Evolutionary conservation across 2,329 filamentous ascomycete species (phyloP), one percentile per base, ranked within the genome.

Genomic region (Penicillium sumatraense): DNA sequence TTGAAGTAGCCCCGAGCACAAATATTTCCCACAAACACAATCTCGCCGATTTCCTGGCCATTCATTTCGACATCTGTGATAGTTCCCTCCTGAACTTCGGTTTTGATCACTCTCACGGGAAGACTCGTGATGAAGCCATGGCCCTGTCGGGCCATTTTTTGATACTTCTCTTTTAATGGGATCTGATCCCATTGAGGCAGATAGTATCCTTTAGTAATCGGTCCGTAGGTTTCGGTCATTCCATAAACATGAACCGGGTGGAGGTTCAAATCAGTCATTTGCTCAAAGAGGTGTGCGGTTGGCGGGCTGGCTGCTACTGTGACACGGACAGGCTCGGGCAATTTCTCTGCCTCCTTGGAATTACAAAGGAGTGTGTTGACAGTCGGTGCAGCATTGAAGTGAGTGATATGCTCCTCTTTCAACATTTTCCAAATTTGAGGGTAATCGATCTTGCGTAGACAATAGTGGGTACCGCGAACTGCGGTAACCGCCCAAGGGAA

Each of bases 331-430:
- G 87, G 84, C 1, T 85, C 76, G 0, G 86, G 80, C 1, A 99
- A 80, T 45, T 75, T 83, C 62, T 83, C 84, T 2, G 95, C 93
- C 72, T 92, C 88, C 36, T 87, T 82, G 3, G 90, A 84, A 11
- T 89, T 89, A 69, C 95, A 96, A 2, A 99, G 84, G 1, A 98
- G 78, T 0, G 93, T 99, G 72, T 98, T 98, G 49, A 99, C 95
- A 0, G 95, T 99, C 0, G 95, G 95, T 0, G 93, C 95, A 1
- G 93, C 93, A 69, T 93, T 96, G 78, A 96, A 98, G 74, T 99
- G 95, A 0, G 92, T 98, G 60, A 99, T 89, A 6, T 85, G 81
- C 74, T 98, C 90, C 49, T 91, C 84, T 68, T 92, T 96, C 29
- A 99, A 78, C 3, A 99, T 78, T 46, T 84, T 84, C 95, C 95